These are phyloP conservation scores for Monilinia aucupariae DNA, from an alignment of 2,329 filamentous ascomycete genomes.

Conservation along the genomic window DNA sequence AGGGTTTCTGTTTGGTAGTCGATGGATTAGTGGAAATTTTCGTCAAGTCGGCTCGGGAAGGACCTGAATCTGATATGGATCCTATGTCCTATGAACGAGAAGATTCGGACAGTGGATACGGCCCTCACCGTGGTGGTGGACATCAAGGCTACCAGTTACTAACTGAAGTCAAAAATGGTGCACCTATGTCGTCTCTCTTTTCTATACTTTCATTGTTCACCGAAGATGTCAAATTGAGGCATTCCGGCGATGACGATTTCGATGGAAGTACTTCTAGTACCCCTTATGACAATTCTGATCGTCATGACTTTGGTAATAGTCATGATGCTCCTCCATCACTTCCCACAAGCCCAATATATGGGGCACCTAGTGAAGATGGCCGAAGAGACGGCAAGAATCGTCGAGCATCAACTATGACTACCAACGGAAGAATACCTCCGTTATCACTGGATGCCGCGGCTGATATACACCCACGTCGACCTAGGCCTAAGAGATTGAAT, in stretches of 20 bases:
- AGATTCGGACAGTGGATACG: constrained; percentile 64
- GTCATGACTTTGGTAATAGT: constrained; percentile 24
- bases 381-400: constrained; percentile 52
- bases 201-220: constrained; percentile 97
- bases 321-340: constrained; percentile 34
- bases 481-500: constrained; percentile 41
- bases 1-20: constrained; percentile 95
- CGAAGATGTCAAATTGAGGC: constrained; percentile 78
- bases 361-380: constrained; percentile 26
- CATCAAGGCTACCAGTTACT: constrained; percentile 89
- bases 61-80: constrained; percentile 39
- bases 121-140: constrained; percentile 51
- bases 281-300: constrained; percentile 19
- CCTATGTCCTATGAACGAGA: constrained; percentile 40
- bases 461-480: constrained; percentile 27
- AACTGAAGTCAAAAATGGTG: constrained; percentile 95
- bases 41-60: constrained; percentile 74
- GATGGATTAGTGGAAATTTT: constrained; percentile 97
- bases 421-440: constrained; percentile 56
- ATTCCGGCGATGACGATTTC: constrained; percentile 52
- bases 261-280: constrained; percentile 35
- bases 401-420: constrained; percentile 32
- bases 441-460: constrained; percentile 58
- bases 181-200: constrained; percentile 96
- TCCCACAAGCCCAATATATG: constrained; percentile 33